phyloP scores from a whole-genome alignment of 495 filamentous ascomycete genomes.

The Delitschia confertaspora region DNA sequence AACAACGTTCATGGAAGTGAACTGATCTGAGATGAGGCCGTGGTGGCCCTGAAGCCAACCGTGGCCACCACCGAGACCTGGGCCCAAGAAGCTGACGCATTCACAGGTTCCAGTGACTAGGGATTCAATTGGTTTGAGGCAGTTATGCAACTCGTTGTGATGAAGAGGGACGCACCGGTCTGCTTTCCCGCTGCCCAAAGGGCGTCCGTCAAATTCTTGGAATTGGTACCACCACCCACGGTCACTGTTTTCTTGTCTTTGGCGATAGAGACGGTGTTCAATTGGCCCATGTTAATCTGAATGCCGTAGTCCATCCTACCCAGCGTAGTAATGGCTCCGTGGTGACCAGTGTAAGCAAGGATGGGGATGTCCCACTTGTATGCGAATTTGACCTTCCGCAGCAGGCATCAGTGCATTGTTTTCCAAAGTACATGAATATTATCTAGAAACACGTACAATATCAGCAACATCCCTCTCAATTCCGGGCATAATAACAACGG shows the following conservation, averaged over 20 bases:
- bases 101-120: slow-evolving; percentile 7
- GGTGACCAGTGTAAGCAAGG: not conserved
- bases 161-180: slow-evolving; percentile 1
- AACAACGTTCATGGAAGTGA: not conserved
- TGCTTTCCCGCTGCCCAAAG: slow-evolving; percentile 2
- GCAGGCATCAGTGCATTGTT: slow-evolving; percentile 33
- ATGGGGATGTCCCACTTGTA: not conserved
- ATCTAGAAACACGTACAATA: not conserved
- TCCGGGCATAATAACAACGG: not conserved
- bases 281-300: not conserved
- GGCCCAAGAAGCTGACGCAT: not conserved
- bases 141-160: not conserved
- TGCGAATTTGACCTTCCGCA: slow-evolving; percentile 27
- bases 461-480: not conserved
- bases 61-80: slow-evolving; percentile 9
- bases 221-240: slow-evolving; percentile 1
- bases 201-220: not conserved
- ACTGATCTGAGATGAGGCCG: not conserved
- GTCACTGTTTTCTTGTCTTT: not conserved
- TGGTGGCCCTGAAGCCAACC: slow-evolving; percentile 7
- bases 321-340: not conserved
- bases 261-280: slow-evolving; percentile 1
- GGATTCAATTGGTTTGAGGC: not conserved
- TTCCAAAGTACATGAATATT: not conserved
- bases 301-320: slow-evolving; percentile 6